Evolutionary conservation across 1,284 basidiomycete species (phyloP).

Genomic region (Cryptococcus maquisensis): DNA sequence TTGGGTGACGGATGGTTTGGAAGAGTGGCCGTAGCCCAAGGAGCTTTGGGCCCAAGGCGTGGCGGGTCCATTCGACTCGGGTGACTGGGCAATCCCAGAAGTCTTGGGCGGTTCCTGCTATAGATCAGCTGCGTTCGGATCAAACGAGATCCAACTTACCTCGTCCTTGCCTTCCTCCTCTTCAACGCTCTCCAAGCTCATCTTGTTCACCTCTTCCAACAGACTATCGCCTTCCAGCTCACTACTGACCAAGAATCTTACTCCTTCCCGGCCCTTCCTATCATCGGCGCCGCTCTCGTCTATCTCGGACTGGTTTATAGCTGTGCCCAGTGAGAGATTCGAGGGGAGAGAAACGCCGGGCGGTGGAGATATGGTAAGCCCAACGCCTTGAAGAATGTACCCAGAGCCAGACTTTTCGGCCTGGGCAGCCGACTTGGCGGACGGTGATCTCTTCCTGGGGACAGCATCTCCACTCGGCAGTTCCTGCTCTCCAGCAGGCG

Average conservation of each 20-base stretch:
- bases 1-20: constrained; percentile 24
- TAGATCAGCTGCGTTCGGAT: neutral
- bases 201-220: constrained; percentile 48
- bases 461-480: too few relatives aligned
- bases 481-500: neutral
- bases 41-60: constrained; percentile 33
- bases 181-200: constrained; percentile 44
- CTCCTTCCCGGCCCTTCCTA: constrained; percentile 20
- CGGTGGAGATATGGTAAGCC: neutral
- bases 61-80: constrained; percentile 13
- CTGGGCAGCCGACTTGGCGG: constrained; percentile 24
- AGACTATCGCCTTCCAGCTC: constrained; percentile 47
- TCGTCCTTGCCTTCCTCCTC: constrained; percentile 25
- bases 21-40: constrained; percentile 18
- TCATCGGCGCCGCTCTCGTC: too few relatives aligned
- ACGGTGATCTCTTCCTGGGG: neutral
- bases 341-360: neutral
- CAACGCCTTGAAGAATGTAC: neutral
- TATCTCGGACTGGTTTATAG: constrained; percentile 4
- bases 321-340: neutral
- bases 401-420: constrained; percentile 22
- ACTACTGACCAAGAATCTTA: constrained; percentile 48
- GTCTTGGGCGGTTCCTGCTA: constrained; percentile 28
- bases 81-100: constrained; percentile 20
- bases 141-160: constrained; percentile 12